Evolutionary conservation across 805 yeast genomes (phyloP), one percentile per base, ranked within the genome.

Genomic region (Torulaspora franciscae): DNA sequence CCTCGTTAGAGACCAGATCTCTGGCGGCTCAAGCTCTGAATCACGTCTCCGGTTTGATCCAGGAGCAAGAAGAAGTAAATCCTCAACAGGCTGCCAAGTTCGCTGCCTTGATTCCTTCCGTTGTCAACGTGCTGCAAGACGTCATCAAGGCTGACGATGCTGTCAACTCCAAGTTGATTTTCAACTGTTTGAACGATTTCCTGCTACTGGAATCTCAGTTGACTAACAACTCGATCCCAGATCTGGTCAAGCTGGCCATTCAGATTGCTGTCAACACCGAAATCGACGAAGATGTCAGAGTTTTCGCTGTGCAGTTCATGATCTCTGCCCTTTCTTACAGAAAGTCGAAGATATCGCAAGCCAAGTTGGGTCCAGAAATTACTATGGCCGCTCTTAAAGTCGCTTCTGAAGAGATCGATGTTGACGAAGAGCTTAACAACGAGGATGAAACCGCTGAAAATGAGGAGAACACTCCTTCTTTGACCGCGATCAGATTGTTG

Each of bases 401-500:
- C 51, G 83, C 93, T 19, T 75, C 89, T 51, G 95, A 87, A 68
- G 95, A 85, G 57, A 79, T 83, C 44, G 93, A 85, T 54, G 83
- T 79, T 36, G 85, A 79, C 43, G 82, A 77, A 28, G 91, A 84
- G 62, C 74, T 85, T 52, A 79, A 80, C 51, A 81, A 78, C 48
- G 91, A 85, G 58, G 90, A 84, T 51, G 96, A 86, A 62, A 95
- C 89, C 57, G 91, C 86, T 55, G 96, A 89, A 66, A 89, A 87
- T 61, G 96, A 89, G 69, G 98, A 91, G 68, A 84, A 80, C 59
- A 76, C 81, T 44, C 95, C 96, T 45, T 68, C 81, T 35, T 66
- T 83, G 40, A 75, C 88, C 53, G 95, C 95, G 11, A 74, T 89
- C 57, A 79, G 95, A 69, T 71, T 91, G 47, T 66, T 93, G 43